Evolutionary conservation across 2,329 filamentous ascomycete species (phyloP).

Genomic region (Talaromyces rugulosus): DNA sequence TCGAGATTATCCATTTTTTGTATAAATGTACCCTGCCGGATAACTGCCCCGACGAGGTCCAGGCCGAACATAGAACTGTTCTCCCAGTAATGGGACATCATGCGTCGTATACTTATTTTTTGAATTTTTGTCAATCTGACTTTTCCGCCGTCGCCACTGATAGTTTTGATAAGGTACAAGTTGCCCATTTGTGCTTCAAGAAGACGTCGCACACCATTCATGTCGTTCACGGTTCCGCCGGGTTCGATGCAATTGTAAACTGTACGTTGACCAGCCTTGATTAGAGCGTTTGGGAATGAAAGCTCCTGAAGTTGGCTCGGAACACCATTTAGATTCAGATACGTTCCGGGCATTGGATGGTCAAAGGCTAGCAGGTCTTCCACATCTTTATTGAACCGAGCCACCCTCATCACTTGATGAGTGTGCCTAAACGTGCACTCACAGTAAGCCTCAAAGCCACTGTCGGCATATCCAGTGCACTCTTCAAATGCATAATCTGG

Average conservation of each 20-base stretch:
- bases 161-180: background rate
- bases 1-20: slow-evolving; percentile 69
- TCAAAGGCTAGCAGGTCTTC: slow-evolving; percentile 42
- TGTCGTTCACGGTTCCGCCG: background rate
- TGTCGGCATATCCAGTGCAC: slow-evolving; percentile 28
- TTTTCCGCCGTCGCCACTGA: background rate
- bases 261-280: background rate
- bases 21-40: slow-evolving; percentile 39
- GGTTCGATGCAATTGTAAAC: background rate
- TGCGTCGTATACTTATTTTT: slow-evolving; percentile 23
- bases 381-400: slow-evolving; percentile 58
- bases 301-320: background rate
- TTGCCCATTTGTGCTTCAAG: background rate
- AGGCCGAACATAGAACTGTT: slow-evolving; percentile 34
- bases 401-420: slow-evolving; percentile 57
- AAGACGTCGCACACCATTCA: background rate
- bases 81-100: slow-evolving; percentile 42
- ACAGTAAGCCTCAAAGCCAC: slow-evolving; percentile 50
- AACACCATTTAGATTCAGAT: slow-evolving; percentile 54
- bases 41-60: slow-evolving; percentile 38
- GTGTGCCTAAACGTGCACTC: slow-evolving; percentile 49
- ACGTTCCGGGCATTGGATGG: slow-evolving; percentile 62
- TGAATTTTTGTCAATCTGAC: background rate
- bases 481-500: slow-evolving; percentile 6
- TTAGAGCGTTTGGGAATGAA: background rate